These are phyloP conservation scores for Penicillium italicum DNA, from an alignment of 2,329 filamentous ascomycete species.

Conservation along the genomic window DNA sequence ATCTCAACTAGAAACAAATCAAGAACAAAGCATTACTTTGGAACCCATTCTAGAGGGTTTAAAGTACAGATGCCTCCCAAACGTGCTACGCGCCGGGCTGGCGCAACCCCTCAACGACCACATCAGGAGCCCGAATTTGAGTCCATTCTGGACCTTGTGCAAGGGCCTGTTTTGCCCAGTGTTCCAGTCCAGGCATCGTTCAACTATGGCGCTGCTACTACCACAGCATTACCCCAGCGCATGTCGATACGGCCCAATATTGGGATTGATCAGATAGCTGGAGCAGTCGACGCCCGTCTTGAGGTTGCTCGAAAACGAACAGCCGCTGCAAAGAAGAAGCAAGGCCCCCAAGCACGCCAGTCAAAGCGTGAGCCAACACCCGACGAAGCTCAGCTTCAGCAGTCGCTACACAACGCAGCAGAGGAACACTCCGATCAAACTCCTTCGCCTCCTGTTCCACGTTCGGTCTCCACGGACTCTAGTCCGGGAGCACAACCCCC, in stretches of 20 bases:
- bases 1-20: background rate
- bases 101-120: constrained; percentile 7
- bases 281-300: constrained; percentile 32
- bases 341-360: constrained; percentile 10
- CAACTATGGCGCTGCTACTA: constrained; percentile 40
- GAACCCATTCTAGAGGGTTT: background rate
- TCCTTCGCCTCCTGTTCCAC: constrained; percentile 35
- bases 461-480: constrained; percentile 32
- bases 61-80: constrained; percentile 27
- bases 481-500: constrained; percentile 28
- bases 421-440: constrained; percentile 29
- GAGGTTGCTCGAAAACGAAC: constrained; percentile 23
- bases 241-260: constrained; percentile 31
- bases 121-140: background rate
- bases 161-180: constrained; percentile 31
- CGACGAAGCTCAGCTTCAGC: constrained; percentile 32
- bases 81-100: constrained; percentile 18
- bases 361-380: constrained; percentile 34
- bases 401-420: constrained; percentile 26
- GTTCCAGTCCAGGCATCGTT: constrained; percentile 41
- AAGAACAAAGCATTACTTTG: background rate
- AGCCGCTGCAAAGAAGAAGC: constrained; percentile 17
- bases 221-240: constrained; percentile 35
- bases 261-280: constrained; percentile 32
- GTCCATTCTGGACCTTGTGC: background rate